Evolutionary conservation across 306 rosid genomes (phyloP).

Genomic region (Amphicarpaea edgeworthii): DNA sequence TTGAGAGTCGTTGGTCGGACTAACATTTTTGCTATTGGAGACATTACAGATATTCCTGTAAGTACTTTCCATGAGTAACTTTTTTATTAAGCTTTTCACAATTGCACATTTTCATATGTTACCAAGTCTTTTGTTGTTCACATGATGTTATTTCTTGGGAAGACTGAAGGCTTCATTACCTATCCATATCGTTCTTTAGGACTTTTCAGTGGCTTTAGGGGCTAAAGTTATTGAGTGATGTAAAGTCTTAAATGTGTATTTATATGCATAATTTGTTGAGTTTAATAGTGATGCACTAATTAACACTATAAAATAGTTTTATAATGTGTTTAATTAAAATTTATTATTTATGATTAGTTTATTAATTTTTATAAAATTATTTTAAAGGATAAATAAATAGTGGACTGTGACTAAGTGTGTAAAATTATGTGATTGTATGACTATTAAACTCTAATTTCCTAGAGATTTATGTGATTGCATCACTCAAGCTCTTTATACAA

Average conservation of each 20-base stretch:
- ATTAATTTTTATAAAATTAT: too few species aligned
- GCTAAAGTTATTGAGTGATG: constrained; percentile 8
- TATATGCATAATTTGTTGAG: too few species aligned
- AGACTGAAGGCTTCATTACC: constrained; percentile 16
- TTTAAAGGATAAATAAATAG: too few species aligned
- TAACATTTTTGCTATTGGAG: constrained; percentile 80
- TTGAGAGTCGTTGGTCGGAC: constrained; percentile 66
- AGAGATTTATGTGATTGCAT: constrained; percentile 27
- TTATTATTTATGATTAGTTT: too few species aligned
- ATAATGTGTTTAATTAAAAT: too few species aligned
- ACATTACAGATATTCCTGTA: constrained; percentile 77
- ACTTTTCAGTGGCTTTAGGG: constrained; percentile 22
- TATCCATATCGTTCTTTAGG: constrained; percentile 23
- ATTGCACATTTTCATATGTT: constrained; percentile 7
- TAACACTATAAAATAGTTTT: too few species aligned
- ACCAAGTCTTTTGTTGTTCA: constrained; percentile 1
- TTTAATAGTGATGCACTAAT: too few species aligned
- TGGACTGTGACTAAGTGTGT: too few species aligned
- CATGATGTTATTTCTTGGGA: constrained; percentile 5
- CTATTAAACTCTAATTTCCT: too few species aligned
- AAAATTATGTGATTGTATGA: too few species aligned
- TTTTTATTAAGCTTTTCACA: constrained; percentile 12
- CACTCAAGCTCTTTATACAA: neutral
- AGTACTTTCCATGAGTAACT: constrained; percentile 40
- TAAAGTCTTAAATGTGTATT: too few species aligned